Evolutionary conservation across 306 rosid genomes (phyloP).

Genomic region (Prunus kanzakura): DNA sequence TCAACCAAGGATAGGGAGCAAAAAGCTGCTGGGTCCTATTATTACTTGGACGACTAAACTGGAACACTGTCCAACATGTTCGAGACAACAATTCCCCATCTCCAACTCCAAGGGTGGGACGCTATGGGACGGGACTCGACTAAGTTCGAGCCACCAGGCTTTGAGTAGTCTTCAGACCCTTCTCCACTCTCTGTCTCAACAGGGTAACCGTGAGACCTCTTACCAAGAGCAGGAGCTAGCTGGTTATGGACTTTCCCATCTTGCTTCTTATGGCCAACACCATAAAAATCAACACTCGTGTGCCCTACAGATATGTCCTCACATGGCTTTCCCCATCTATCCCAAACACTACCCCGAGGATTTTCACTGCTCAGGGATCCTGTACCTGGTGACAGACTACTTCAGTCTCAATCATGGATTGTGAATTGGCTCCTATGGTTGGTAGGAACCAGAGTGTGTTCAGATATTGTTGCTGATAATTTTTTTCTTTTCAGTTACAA

Average conservation of each 20-base stretch:
- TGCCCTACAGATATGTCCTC: slow-evolving; percentile 9
- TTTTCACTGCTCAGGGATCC: neutral
- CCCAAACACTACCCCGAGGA: slow-evolving; percentile 25
- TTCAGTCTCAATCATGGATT: neutral
- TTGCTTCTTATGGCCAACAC: neutral
- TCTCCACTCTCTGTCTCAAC: neutral
- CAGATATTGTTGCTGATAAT: neutral
- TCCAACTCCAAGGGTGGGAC: no score
- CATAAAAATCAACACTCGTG: neutral
- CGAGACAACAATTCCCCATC: no score
- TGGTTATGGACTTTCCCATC: neutral
- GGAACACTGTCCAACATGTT: no score
- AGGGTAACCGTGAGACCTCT: neutral
- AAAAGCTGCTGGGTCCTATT: no score
- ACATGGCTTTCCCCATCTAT: slow-evolving; percentile 28
- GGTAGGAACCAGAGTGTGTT: neutral
- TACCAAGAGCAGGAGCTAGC: neutral
- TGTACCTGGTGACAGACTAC: slow-evolving; percentile 1
- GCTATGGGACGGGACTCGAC: neutral
- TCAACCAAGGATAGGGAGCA: no score
- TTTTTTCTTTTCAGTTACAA: neutral
- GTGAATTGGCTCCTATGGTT: neutral
- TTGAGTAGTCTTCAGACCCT: neutral
- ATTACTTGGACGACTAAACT: no score
- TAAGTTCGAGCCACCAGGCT: neutral